phyloP scores from a whole-genome alignment of 257 asterid genomes.

The Osmanthus fragrans region DNA sequence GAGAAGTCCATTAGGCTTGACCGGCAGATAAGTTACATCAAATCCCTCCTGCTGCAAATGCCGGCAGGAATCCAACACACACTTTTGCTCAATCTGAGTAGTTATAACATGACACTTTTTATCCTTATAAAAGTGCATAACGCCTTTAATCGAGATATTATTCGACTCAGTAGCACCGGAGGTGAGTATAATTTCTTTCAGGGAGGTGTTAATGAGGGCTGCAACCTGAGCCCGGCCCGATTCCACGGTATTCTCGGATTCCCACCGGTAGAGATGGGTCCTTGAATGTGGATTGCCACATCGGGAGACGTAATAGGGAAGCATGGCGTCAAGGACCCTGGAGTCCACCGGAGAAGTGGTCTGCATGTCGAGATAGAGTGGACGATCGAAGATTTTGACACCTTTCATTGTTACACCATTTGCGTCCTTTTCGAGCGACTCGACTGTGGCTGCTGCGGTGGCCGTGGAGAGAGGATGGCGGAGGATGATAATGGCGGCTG shows the following conservation, averaged over 20 bases:
- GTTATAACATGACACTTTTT: constrained; percentile 94
- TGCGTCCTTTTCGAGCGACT: constrained; percentile 53
- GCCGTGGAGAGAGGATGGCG: constrained; percentile 48
- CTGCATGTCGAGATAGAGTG: constrained; percentile 95
- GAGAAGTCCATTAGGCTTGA: constrained; percentile 66
- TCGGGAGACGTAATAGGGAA: constrained; percentile 72
- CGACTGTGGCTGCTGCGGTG: constrained; percentile 40
- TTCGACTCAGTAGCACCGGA: constrained; percentile 97
- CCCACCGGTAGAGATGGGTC: constrained; percentile 98
- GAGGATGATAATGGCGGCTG: not conserved
- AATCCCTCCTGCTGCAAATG: constrained; percentile 91
- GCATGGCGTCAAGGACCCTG: constrained; percentile 89
- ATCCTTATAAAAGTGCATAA: constrained; percentile 77
- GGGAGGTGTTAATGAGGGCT: constrained; percentile 69
- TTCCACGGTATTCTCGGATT: constrained; percentile 88
- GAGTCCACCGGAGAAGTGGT: constrained; percentile 98
- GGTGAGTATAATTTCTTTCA: constrained; percentile 90
- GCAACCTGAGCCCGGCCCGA: constrained; percentile 65
- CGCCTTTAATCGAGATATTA: constrained; percentile 88
- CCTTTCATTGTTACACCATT: constrained; percentile 81
- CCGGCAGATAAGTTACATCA: constrained; percentile 85
- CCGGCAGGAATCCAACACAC: constrained; percentile 91
- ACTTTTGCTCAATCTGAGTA: constrained; percentile 96
- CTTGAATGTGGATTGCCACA: constrained; percentile 96
- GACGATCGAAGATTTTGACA: constrained; percentile 86